Conservation (phyloP, 2,329 filamentous ascomycete genomes). For the Botrytis aclada region DNA sequence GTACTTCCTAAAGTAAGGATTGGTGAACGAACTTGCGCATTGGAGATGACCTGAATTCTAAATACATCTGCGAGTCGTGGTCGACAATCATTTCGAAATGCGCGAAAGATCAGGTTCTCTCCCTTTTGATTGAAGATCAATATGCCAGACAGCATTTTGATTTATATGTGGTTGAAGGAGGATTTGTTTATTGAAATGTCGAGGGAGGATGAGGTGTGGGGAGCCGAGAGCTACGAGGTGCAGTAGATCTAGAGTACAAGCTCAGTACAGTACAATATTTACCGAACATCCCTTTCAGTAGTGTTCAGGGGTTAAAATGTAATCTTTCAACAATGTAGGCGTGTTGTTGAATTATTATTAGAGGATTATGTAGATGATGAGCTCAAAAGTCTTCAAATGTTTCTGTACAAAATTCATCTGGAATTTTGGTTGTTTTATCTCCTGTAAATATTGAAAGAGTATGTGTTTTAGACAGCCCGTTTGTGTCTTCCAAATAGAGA, state of each 20-base stretch:
- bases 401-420: background rate
- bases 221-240: conserved; percentile 8
- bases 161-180: conserved; percentile 16
- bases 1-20: conserved; percentile 96
- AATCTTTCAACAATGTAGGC: background rate
- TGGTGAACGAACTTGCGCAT: conserved; percentile 93
- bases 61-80: conserved; percentile 98
- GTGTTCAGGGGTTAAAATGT: background rate
- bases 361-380: conserved; percentile 1
- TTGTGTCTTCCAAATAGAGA: background rate
- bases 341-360: background rate
- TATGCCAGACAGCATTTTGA: conserved; percentile 89
- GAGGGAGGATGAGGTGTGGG: conserved; percentile 19
- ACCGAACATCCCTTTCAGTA: conserved; percentile 7
- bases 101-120: conserved; percentile 98
- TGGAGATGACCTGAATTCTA: conserved; percentile 98
- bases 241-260: background rate
- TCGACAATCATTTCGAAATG: conserved; percentile 97
- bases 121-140: conserved; percentile 99
- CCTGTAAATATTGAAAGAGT: background rate
- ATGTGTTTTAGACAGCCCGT: background rate
- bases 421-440: background rate
- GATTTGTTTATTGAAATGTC: conserved; percentile 13
- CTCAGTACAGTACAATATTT: background rate
- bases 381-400: background rate